These are phyloP conservation scores for Monosporascus sp. DNA, from an alignment of 2,329 filamentous ascomycete genomes.

Conservation along the genomic window DNA sequence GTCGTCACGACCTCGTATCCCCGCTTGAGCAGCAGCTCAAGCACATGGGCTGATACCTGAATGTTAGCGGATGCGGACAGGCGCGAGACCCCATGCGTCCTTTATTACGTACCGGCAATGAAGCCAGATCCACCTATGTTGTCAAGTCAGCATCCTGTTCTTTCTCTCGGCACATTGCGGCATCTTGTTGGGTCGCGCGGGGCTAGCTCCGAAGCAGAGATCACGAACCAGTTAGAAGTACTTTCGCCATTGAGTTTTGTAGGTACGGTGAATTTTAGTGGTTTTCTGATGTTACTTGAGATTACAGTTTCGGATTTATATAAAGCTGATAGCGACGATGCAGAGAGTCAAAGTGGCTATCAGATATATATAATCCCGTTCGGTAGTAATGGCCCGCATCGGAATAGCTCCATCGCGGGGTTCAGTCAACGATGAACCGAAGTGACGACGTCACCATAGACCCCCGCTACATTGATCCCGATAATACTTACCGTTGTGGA, in stretches of 20 bases:
- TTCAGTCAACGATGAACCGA: no score
- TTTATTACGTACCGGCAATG: constrained; percentile 37
- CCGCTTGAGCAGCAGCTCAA: constrained; percentile 47
- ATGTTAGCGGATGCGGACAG: neutral
- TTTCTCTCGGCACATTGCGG: neutral
- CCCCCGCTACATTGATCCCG: no score
- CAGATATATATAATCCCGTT: no score
- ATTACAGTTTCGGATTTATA: no score
- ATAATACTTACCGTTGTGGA: no score
- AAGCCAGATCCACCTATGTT: constrained; percentile 45
- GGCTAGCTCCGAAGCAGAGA: neutral
- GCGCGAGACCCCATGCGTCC: neutral
- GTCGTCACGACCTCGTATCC: constrained; percentile 51
- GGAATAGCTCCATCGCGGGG: no score
- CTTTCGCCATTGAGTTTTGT: neutral
- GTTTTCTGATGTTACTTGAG: neutral
- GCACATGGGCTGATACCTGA: constrained; percentile 42
- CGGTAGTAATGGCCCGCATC: no score
- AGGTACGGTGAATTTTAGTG: neutral
- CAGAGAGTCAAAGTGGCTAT: no score
- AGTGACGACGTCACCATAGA: no score
- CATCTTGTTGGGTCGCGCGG: neutral
- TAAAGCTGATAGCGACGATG: no score
- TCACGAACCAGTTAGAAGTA: neutral
- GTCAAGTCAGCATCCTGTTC: neutral